Evolutionary conservation across 2,329 filamentous ascomycete species (phyloP), one percentile per base, ranked within the genome.

Genomic region (Talaromyces sp.): DNA sequence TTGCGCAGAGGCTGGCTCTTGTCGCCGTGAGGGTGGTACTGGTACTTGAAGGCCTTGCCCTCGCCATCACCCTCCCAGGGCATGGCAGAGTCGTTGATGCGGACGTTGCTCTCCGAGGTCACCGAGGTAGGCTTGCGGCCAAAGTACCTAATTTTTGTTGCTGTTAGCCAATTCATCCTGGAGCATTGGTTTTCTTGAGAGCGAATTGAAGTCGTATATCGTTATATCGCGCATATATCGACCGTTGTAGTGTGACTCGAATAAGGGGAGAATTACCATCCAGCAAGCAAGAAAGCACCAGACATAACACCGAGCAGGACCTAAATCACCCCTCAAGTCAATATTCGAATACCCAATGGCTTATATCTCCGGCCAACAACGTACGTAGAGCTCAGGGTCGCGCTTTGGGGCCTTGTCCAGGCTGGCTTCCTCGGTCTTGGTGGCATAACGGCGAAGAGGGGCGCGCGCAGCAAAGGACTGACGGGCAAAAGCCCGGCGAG

Each of bases 271-370:
- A 55, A 49, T 19, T 65, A 76, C 87, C 88, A 96, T 75, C 93
- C 93, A 68, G 91, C 93, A 71, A 95, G 87, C 73, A 88, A 88
- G 73, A 97, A 90, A 71, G 91, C 90, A 76, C 88, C 88, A 71
- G 89, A 88, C 92, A 98, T 96, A 77, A 98, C 88, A 73, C 87
- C 91, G 66, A 93, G 85, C 68, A 99, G 89, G 73, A 98, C 87
- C 95, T 98, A 47, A 52, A 62, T 65, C 58, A 59, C 17, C 15
- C 5, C 11, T 53, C 6, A 4, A 55, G 30, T 52, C 33, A 60
- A 44, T 57, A 58, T 63, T 13, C 30, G 27, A 7, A 27, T 3
- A 28, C n/a, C 19, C 44, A 17, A 61, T 61, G 19, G 4, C 32
- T 25, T 25, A 0, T 30, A 11, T 51, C 15, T 25, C 36, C 22